Base-by-base conservation (phyloP, 2,329 filamentous ascomycete genomes). In the Hymenoscyphus fructigenus region DNA sequence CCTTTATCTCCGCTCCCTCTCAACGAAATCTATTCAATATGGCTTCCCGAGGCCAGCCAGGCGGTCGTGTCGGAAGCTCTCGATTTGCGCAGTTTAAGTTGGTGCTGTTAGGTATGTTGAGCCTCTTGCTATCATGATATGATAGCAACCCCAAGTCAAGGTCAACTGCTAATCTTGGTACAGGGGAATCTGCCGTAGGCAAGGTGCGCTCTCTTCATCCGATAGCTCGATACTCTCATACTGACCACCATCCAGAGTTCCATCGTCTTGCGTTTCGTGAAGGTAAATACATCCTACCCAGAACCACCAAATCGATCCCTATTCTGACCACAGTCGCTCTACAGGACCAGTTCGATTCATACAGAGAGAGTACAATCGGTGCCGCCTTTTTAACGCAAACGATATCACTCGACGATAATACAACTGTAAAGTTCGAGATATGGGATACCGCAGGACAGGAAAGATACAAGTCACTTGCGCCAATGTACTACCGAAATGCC, bases 401-500 rank as follows among this genome's bases (percentile, higher is more conserved):
- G 72, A 97, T 99, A 78, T 94, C 94, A 65, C 90, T 99, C 79
- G 94, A 98, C 78, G 95, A 98, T 77, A 95, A 88, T 80, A 98
- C 95, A 66, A 99, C 95, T 64, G 94, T 99, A 80, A 99, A 99
- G 84, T 99, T 99, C 76, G 95, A 99, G 81, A 99, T 99, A 77
- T 99, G 95, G 93, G 93, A 97, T 80, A 99, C 95, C 10, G 95
- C 95, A 69, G 95, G 95, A 69, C 95, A 99, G 82, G 95, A 99
- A 81, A 88, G 96, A 76, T 99, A 98, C 86, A 98, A 98, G 85
- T 98, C 95, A 14, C 85, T 99, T 71, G 95, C 95, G 38, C 95
- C 95, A 74, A 99, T 99, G 95, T 99, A 99, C 84, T 99, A 99
- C 83, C 85, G 96, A 74, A 99, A 99, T 78, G 96, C 96, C 73